These are phyloP conservation scores for Solanum sparsipilum DNA, from an alignment of 257 asterid genomes.

Conservation along the genomic window DNA sequence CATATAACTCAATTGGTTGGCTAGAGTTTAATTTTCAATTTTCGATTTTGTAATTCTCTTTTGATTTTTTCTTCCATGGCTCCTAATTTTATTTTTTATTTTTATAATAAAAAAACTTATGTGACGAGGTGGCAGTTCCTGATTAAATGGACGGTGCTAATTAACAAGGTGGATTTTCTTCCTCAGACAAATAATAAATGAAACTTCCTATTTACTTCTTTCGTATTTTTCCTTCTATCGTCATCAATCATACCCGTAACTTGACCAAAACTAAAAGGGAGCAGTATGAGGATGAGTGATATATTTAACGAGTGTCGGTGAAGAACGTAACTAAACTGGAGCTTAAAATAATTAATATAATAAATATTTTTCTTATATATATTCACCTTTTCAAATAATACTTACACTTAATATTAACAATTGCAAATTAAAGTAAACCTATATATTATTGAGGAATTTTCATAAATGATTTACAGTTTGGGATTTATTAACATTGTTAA, in stretches of 20 bases:
- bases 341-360: background rate
- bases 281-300: background rate
- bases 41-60: no score
- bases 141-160: background rate
- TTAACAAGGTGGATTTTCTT: background rate
- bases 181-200: background rate
- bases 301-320: background rate
- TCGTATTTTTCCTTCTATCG: background rate
- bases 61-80: background rate
- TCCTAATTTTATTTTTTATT: background rate
- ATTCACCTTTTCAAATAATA: background rate
- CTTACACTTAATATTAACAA: background rate
- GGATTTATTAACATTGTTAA: background rate
- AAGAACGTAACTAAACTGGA: background rate
- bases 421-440: background rate
- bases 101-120: background rate
- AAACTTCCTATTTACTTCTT: background rate
- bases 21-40: fast-evolving
- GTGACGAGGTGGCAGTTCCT: background rate
- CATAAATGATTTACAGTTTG: background rate
- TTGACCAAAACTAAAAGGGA: background rate
- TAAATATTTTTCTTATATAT: background rate
- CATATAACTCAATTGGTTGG: background rate
- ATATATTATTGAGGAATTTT: background rate
- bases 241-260: background rate